phyloP scores from a whole-genome alignment of 1,284 basidiomycete genomes.

The Sanghuangporus weigelae region DNA sequence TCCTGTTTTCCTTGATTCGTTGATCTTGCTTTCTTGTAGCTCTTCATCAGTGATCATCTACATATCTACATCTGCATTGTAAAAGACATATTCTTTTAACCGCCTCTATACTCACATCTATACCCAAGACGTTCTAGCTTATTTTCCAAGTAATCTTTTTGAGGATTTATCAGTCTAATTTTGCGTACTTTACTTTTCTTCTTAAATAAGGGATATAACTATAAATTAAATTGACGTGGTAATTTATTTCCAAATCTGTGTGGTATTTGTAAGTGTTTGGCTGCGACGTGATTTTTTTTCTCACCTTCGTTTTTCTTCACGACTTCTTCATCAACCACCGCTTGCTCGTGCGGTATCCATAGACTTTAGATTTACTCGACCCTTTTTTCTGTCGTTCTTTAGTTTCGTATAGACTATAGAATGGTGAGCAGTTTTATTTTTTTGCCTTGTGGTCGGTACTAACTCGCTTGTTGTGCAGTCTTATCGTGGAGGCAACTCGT shows the following conservation, averaged over 20 bases:
- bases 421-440: slow-evolving; percentile 4
- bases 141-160: not conserved
- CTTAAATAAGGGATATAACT: no score
- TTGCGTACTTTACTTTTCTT: not conserved
- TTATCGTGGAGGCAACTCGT: slow-evolving; percentile 23
- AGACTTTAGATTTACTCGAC: slow-evolving; percentile 8
- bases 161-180: not conserved
- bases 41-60: not conserved
- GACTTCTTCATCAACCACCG: slow-evolving; percentile 1
- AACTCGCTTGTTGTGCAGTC: not conserved
- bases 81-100: not conserved
- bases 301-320: not conserved
- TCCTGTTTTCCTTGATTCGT: not conserved
- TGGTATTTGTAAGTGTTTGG: not conserved
- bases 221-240: not conserved
- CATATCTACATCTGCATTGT: not conserved
- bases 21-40: not conserved
- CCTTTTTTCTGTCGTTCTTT: slow-evolving; percentile 16
- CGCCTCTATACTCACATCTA: not conserved
- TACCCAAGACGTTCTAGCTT: not conserved
- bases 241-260: not conserved
- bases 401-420: slow-evolving; percentile 31
- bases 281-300: not conserved
- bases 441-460: not conserved
- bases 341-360: slow-evolving; percentile 5